Evolutionary conservation across 176 grass and related monocot genomes (phyloP).

Genomic region (Dactylis glomerata): DNA sequence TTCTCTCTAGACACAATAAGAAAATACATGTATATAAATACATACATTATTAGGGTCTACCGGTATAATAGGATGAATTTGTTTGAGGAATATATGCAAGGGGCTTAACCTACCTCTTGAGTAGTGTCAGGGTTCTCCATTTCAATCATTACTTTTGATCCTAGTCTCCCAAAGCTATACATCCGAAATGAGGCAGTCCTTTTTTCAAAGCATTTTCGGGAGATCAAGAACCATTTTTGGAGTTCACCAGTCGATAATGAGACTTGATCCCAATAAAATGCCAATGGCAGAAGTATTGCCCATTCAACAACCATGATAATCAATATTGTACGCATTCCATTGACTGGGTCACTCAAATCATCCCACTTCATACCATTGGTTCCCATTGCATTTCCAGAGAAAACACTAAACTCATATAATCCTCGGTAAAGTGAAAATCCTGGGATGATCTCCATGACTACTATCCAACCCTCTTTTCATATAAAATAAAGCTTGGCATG

Average conservation of each 20-base stretch:
- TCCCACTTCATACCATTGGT: constrained; percentile 64
- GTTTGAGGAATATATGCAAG: background rate
- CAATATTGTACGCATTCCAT: constrained; percentile 57
- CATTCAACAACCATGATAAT: constrained; percentile 78
- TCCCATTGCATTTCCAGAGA: constrained; percentile 36
- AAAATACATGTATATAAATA: background rate
- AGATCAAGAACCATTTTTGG: constrained; percentile 42
- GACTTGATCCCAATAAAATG: constrained; percentile 60
- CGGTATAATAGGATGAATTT: background rate
- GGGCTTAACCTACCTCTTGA: constrained; percentile 53
- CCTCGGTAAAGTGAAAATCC: constrained; percentile 77
- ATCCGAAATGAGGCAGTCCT: constrained; percentile 18
- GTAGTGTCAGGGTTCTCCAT: constrained; percentile 53
- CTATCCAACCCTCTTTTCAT: constrained; percentile 54
- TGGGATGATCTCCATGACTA: constrained; percentile 70
- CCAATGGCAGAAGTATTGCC: constrained; percentile 53
- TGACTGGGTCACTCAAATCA: constrained; percentile 46
- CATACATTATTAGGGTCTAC: background rate
- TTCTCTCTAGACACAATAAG: constrained; percentile 45
- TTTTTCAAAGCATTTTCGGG: constrained; percentile 43
- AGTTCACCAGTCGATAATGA: constrained; percentile 30
- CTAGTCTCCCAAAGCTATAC: constrained; percentile 39
- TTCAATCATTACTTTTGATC: constrained; percentile 59
- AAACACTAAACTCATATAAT: constrained; percentile 56
- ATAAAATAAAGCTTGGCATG: constrained; percentile 3